Evolutionary conservation across 371 early-diverging fungal genomes (phyloP).

Genomic region (Mucor ambiguus): DNA sequence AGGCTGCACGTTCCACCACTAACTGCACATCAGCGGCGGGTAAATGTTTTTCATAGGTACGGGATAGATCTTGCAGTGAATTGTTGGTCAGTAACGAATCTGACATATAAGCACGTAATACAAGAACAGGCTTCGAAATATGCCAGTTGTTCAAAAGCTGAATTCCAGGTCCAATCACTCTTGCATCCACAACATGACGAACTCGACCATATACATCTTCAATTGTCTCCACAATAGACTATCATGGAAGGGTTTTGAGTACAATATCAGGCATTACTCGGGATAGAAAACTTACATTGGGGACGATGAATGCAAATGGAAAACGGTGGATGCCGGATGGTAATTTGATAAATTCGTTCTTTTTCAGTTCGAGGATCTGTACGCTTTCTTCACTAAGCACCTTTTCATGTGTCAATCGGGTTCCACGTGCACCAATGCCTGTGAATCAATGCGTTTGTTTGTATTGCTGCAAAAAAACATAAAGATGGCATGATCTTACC

Average conservation of each 20-base stretch:
- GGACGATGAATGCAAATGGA: constrained; percentile 39
- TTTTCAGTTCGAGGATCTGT: constrained; percentile 21
- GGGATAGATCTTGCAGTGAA: constrained; percentile 38
- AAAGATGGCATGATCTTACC: constrained; percentile 19
- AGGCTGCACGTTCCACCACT: constrained; percentile 37
- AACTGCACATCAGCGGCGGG: constrained; percentile 29
- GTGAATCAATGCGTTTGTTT: neutral
- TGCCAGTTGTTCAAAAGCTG: constrained; percentile 33
- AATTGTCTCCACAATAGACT: constrained; percentile 38
- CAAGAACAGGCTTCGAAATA: constrained; percentile 30
- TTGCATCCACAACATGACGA: constrained; percentile 31
- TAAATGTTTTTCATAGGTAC: constrained; percentile 40
- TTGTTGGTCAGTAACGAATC: constrained; percentile 36
- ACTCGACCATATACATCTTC: constrained; percentile 41
- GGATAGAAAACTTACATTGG: constrained; percentile 27
- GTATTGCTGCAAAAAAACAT: neutral
- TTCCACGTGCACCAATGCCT: constrained; percentile 41
- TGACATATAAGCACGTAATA: constrained; percentile 40
- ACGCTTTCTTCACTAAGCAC: constrained; percentile 29
- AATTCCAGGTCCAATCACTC: constrained; percentile 26
- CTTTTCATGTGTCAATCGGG: constrained; percentile 31
- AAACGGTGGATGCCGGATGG: constrained; percentile 37
- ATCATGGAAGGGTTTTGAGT: neutral
- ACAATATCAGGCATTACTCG: too few species aligned
- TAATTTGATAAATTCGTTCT: constrained; percentile 26